A percentile compares a stretch with the other conserved stretches of the same genome.
Conservation (phyloP, 495 filamentous ascomycete species). For the Halenospora varia region DNA sequence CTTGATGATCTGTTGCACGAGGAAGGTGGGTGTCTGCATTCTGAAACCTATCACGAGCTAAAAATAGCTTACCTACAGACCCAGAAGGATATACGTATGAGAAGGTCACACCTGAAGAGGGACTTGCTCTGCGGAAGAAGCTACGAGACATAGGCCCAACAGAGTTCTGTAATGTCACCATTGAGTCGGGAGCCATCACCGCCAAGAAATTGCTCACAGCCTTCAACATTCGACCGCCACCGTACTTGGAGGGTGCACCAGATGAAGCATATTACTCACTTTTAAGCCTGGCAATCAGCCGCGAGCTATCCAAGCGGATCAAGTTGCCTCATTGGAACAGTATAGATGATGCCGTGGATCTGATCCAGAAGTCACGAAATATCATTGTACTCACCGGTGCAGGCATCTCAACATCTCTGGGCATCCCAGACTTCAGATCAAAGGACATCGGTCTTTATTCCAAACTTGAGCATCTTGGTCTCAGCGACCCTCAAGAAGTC, state of each 20-base stretch:
- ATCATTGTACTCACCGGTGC: constrained; percentile 94
- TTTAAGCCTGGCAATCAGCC: constrained; percentile 69
- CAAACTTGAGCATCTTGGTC: constrained; percentile 63
- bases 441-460: constrained; percentile 86
- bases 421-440: constrained; percentile 85
- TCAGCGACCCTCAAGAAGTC: constrained; percentile 87
- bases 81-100: constrained; percentile 57
- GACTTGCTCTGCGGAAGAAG: too few species aligned
- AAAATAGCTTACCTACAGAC: constrained; percentile 7
- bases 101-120: too few species aligned
- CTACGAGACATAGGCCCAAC: constrained; percentile 72
- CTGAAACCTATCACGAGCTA: constrained; percentile 10
- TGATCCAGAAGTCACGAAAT: constrained; percentile 71
- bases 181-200: constrained; percentile 62
- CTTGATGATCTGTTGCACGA: constrained; percentile 47
- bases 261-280: constrained; percentile 74
- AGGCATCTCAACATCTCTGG: constrained; percentile 86
- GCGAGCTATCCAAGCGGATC: constrained; percentile 77
- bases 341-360: constrained; percentile 77
- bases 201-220: constrained; percentile 85
- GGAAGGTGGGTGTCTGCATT: constrained; percentile 31
- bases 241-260: constrained; percentile 67
- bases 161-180: constrained; percentile 68
- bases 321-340: constrained; percentile 82
- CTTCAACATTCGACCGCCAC: constrained; percentile 78